A percentile compares a stretch with the other conserved stretches of the same genome.
phyloP scores from a whole-genome alignment of 192 early-diverging fungal species.

The Blastocladiella britannica region DNA sequence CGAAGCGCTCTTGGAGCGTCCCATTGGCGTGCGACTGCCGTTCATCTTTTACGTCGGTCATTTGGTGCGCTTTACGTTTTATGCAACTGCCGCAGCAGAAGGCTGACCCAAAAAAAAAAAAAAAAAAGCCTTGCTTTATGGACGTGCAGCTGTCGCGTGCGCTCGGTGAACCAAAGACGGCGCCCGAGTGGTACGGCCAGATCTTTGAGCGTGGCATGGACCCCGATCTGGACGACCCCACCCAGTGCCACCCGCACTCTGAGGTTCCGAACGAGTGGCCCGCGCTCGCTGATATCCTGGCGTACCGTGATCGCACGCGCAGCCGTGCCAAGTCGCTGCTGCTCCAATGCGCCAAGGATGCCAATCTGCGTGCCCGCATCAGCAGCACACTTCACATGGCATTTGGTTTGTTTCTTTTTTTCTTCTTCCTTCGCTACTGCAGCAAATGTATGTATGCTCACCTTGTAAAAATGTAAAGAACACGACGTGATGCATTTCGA shows the following conservation, averaged over 20 bases:
- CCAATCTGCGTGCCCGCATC: constrained; percentile 6
- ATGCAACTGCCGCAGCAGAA: constrained; percentile 22
- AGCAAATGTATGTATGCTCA: too few species aligned
- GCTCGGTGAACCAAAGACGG: constrained; percentile 21
- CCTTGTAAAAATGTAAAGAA: too few species aligned
- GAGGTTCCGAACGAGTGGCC: constrained; percentile 52
- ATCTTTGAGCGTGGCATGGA: constrained; percentile 94
- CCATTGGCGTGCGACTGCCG: constrained; percentile 70
- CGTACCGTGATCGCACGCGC: constrained; percentile 43
- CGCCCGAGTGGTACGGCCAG: constrained; percentile 36
- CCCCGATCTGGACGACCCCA: constrained; percentile 56
- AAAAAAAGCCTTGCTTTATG: constrained; percentile 40
- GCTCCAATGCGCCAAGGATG: constrained; percentile 8
- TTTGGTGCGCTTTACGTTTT: constrained; percentile 29
- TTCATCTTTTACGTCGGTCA: constrained; percentile 83
- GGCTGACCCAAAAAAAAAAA: too few species aligned
- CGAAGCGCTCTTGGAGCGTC: constrained; percentile 31
- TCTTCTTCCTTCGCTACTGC: too few species aligned
- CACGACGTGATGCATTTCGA: constrained; percentile 89
- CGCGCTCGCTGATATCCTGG: constrained; percentile 30
- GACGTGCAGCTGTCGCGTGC: constrained; percentile 34
- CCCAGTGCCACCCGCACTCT: constrained; percentile 58
- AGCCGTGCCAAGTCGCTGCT: constrained; percentile 26
- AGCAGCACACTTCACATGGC: constrained; percentile 15
- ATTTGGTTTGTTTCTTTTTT: constrained; percentile 51